These are phyloP conservation scores for Cochliopodium minus DNA, from an alignment of 208 protist genomes.

Conservation along the genomic window DNA sequence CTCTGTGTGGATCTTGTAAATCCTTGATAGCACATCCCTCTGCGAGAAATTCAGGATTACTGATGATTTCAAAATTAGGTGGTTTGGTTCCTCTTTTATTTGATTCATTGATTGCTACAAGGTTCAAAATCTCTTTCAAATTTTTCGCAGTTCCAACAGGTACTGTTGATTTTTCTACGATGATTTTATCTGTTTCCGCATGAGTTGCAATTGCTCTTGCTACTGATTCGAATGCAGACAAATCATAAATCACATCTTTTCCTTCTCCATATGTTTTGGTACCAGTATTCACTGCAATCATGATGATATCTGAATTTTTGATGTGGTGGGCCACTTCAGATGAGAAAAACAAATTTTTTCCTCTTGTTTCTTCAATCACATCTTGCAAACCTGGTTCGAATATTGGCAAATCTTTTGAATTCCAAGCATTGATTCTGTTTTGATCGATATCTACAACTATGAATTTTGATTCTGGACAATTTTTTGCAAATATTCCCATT, in stretches of 20 bases:
- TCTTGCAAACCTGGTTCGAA: slow-evolving; percentile 82
- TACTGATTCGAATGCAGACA: slow-evolving; percentile 62
- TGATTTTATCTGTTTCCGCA: slow-evolving; percentile 42
- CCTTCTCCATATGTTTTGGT: slow-evolving; percentile 80
- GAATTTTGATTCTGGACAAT: slow-evolving; percentile 65
- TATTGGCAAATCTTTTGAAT: slow-evolving; percentile 61
- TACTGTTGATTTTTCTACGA: slow-evolving; percentile 84
- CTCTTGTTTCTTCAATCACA: slow-evolving; percentile 42
- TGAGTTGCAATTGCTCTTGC: slow-evolving; percentile 47
- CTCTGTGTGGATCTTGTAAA: slow-evolving; percentile 70
- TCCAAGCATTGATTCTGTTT: slow-evolving; percentile 72
- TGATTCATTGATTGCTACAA: neutral
- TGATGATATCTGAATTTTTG: slow-evolving; percentile 69
- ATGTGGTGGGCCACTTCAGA: slow-evolving; percentile 52
- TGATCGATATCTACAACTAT: slow-evolving; percentile 70
- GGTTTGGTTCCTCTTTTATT: slow-evolving; percentile 15
- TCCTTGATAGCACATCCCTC: slow-evolving; percentile 78
- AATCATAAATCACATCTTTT: slow-evolving; percentile 53
- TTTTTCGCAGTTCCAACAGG: slow-evolving; percentile 38
- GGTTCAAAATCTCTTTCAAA: slow-evolving; percentile 30
- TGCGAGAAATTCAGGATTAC: slow-evolving; percentile 92
- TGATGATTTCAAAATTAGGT: slow-evolving; percentile 66
- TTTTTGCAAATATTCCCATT: slow-evolving; percentile 79
- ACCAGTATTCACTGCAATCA: slow-evolving; percentile 87
- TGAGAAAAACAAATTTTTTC: slow-evolving; percentile 79